Evolutionary conservation across 345 rosid species (phyloP), one percentile per base, ranked within the genome.

Genomic region (Eucalyptus globulus): DNA sequence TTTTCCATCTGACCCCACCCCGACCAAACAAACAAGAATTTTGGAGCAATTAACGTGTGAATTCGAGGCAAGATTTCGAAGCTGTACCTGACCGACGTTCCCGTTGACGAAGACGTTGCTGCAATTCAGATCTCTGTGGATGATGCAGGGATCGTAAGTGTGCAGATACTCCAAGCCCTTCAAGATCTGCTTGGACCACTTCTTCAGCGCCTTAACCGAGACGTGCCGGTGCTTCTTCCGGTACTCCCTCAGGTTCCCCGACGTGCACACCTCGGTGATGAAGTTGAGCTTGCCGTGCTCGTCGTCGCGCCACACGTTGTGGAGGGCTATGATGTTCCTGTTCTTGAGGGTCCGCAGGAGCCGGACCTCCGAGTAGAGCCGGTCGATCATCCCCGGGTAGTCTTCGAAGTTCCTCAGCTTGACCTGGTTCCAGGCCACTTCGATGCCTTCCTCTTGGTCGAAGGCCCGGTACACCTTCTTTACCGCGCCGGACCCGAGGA

Each of bases 361-460:
- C 56, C 95, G 93, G 19, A 95, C 97, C 93, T 97, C 98, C 1
- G 98, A 94, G 89, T 91, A 94, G 44, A 97, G 95, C 92, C 99
- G 89, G 21, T 97, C 97, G 26, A 94, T 92, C 95, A 94, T 95
- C 14, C 95, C 83, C 37, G 93, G 95, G 80, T 96, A 97, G 87
- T 93, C 86, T 4, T 91, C 91, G 87, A 96, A 93, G 87, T 90
- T 92, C 53, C 97, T 87, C 45, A 97, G 92, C 50, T 95, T 96
- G 44, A 96, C 98, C 91, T 97, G 98, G 90, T 97, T 96, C 99
- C 99, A 97, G 22, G 99, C 99, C 45, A 97, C 99, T 87, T 97
- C 99, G 14, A 96, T 95, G 51, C 98, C 99, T 90, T 97, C 97
- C 88, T 95, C 97, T 89, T 97, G 97, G 89, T 97, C 99, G 87